Conservation (phyloP, 345 rosid genomes). For the Bretschneidera sinensis region DNA sequence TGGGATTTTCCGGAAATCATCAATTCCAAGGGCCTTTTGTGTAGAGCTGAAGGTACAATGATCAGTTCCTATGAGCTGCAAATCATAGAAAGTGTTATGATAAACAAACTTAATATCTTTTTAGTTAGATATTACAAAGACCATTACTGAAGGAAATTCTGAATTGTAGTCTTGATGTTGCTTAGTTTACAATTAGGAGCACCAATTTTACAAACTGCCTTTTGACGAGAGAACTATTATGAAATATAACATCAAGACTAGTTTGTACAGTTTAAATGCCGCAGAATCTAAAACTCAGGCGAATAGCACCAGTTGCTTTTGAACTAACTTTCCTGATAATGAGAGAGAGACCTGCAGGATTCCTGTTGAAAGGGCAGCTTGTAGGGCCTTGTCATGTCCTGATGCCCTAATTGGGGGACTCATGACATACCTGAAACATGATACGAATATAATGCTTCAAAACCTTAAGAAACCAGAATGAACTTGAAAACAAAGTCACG, state of each 20-base stretch:
- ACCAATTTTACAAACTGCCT: neutral
- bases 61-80: slow-evolving; percentile 98
- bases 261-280: neutral
- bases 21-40: slow-evolving; percentile 74
- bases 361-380: slow-evolving; percentile 93
- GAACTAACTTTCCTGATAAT: neutral
- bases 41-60: slow-evolving; percentile 83
- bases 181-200: too few species aligned
- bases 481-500: neutral
- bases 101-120: neutral
- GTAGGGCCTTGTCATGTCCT: slow-evolving; percentile 85
- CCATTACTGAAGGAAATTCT: neutral
- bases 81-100: slow-evolving; percentile 1
- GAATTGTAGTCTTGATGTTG: neutral
- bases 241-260: neutral
- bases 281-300: slow-evolving; percentile 3
- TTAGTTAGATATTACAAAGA: neutral
- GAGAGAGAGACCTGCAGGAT: slow-evolving; percentile 63
- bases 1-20: slow-evolving; percentile 92
- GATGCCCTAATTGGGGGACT: slow-evolving; percentile 91
- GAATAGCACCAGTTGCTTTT: slow-evolving; percentile 3
- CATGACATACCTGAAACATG: slow-evolving; percentile 77
- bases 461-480: slow-evolving; percentile 5
- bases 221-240: neutral
- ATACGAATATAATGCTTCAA: slow-evolving; percentile 10